Percentiles rank a stretch among this genome's conserved stretches.
phyloP scores from a whole-genome alignment of 2,329 filamentous ascomycete species.

The Ramichloridium luteum region DNA sequence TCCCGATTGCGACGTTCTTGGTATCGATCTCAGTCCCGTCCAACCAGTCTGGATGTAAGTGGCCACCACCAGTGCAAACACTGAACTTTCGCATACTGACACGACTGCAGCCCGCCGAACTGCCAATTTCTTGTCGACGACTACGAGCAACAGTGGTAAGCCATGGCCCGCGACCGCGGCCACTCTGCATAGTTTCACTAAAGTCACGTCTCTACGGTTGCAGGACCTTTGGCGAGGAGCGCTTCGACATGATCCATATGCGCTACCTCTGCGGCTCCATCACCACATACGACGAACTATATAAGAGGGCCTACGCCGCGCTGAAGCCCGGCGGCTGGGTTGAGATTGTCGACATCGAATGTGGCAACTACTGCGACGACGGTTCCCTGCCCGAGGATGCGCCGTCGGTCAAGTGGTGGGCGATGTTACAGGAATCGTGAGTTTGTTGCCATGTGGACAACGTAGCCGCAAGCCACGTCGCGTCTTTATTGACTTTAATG shows the following conservation, averaged over 20 bases:
- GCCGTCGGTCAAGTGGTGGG: slow-evolving; percentile 13
- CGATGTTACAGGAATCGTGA: slow-evolving; percentile 8
- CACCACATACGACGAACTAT: slow-evolving; percentile 13
- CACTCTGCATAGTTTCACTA: not conserved
- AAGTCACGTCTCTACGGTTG: slow-evolving; percentile 16
- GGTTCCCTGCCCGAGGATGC: slow-evolving; percentile 23
- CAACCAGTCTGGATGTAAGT: slow-evolving; percentile 19
- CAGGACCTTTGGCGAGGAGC: slow-evolving; percentile 28
- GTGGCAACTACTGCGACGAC: slow-evolving; percentile 30
- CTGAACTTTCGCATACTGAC: not conserved
- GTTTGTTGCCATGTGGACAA: no score
- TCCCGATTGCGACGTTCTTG: slow-evolving; percentile 21
- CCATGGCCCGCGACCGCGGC: not conserved
- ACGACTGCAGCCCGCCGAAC: slow-evolving; percentile 15
- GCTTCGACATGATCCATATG: slow-evolving; percentile 34
- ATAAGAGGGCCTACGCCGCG: slow-evolving; percentile 20
- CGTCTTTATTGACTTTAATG: not conserved
- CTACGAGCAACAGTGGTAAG: slow-evolving; percentile 21
- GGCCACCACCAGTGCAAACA: not conserved
- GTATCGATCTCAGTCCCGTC: slow-evolving; percentile 28
- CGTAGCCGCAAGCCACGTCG: no score
- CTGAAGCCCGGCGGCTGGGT: slow-evolving; percentile 33
- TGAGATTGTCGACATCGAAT: slow-evolving; percentile 32
- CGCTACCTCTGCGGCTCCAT: slow-evolving; percentile 24
- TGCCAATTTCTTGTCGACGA: slow-evolving; percentile 23